Percentiles rank a stretch among this genome's conserved stretches.
Conservation (phyloP, 805 yeast species). For the Starmerella bacillaris region DNA sequence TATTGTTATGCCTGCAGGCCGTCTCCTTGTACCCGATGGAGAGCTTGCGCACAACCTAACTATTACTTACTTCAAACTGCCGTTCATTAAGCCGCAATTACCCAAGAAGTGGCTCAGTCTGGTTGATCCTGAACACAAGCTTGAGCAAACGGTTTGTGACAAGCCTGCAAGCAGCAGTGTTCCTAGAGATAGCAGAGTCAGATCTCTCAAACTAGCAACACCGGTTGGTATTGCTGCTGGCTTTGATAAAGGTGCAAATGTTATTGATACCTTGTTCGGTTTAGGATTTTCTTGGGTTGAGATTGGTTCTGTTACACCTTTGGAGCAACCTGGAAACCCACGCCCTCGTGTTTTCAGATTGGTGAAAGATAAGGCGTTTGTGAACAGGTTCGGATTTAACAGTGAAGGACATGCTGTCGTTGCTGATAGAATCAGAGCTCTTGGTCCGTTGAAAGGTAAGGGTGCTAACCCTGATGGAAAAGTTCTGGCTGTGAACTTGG, state of each 20-base stretch:
- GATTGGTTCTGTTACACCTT: slow-evolving; percentile 82
- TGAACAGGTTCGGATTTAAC: slow-evolving; percentile 88
- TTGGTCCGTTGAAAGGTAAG: neutral
- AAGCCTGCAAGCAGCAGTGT: slow-evolving; percentile 9
- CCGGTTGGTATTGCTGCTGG: slow-evolving; percentile 96
- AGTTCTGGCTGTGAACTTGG: slow-evolving; percentile 66
- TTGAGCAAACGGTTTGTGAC: slow-evolving; percentile 19
- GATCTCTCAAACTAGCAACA: slow-evolving; percentile 31
- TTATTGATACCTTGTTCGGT: slow-evolving; percentile 59
- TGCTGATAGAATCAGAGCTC: slow-evolving; percentile 27
- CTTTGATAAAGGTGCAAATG: slow-evolving; percentile 83
- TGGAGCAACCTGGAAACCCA: slow-evolving; percentile 92
- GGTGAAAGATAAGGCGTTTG: slow-evolving; percentile 71
- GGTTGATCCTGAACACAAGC: slow-evolving; percentile 19
- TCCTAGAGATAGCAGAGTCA: slow-evolving; percentile 15
- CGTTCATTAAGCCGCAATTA: slow-evolving; percentile 20
- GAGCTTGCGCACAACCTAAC: slow-evolving; percentile 74
- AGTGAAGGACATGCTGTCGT: slow-evolving; percentile 74
- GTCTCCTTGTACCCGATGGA: slow-evolving; percentile 49
- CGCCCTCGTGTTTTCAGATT: slow-evolving; percentile 77
- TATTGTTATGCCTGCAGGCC: slow-evolving; percentile 55
- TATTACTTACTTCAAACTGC: slow-evolving; percentile 41
- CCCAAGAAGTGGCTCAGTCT: slow-evolving; percentile 17
- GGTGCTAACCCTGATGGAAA: slow-evolving; percentile 9
- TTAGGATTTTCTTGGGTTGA: slow-evolving; percentile 81